Evolutionary conservation across 768 basidiomycete genomes (phyloP).

Genomic region (Pulveroboletus ravenelii): DNA sequence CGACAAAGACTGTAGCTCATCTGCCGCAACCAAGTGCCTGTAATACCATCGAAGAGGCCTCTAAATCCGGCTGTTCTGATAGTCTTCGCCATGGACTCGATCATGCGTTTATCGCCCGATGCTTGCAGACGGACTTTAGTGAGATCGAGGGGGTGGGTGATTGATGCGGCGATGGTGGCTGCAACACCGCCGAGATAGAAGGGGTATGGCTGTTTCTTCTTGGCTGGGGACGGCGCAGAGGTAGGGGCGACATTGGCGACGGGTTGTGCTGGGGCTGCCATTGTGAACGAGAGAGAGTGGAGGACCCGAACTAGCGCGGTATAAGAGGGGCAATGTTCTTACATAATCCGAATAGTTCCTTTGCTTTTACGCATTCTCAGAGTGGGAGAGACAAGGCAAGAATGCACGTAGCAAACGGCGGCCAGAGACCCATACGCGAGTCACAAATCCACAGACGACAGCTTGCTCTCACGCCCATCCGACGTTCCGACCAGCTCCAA

Average conservation of each 20-base stretch:
- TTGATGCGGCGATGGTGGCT: slow-evolving; percentile 83
- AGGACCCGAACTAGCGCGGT: not conserved
- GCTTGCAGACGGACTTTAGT: slow-evolving; percentile 92
- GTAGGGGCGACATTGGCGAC: slow-evolving; percentile 5
- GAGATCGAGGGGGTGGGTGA: slow-evolving; percentile 83
- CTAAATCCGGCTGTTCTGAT: slow-evolving; percentile 65
- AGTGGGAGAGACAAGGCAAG: too few relatives aligned
- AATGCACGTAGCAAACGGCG: too few relatives aligned
- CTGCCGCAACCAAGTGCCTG: slow-evolving; percentile 86
- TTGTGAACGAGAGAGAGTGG: slow-evolving; percentile 4
- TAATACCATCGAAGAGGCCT: slow-evolving; percentile 82
- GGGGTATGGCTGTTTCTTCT: slow-evolving; percentile 71
- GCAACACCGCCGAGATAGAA: slow-evolving; percentile 87
- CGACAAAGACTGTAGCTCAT: slow-evolving; percentile 90
- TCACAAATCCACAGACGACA: too few relatives aligned
- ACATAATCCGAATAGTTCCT: slow-evolving; percentile 8
- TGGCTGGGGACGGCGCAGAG: slow-evolving; percentile 5
- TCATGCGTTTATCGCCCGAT: slow-evolving; percentile 88
- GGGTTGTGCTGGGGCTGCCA: slow-evolving; percentile 14
- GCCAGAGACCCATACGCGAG: too few relatives aligned
- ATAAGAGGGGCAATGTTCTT: slow-evolving; percentile 9
- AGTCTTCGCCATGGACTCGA: slow-evolving; percentile 78
- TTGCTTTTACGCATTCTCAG: not conserved
- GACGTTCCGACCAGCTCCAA: too few relatives aligned
- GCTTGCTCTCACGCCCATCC: too few relatives aligned